Conservation (phyloP, 805 yeast genomes). For the Blastobotrys mokoenaii region DNA sequence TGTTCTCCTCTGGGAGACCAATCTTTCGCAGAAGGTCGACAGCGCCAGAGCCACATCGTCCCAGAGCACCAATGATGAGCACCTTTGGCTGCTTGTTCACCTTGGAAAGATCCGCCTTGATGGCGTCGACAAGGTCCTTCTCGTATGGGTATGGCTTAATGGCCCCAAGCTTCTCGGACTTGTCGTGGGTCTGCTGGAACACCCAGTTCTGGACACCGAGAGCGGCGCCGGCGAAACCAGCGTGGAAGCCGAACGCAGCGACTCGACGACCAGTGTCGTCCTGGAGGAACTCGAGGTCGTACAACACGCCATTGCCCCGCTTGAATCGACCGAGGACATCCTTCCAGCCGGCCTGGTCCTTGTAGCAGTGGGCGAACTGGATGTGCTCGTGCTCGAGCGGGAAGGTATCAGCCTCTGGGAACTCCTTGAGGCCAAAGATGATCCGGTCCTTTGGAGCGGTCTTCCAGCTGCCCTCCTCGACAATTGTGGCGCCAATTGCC, state of each 20-base stretch:
- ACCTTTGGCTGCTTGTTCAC: slow-evolving; percentile 58
- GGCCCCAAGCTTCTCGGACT: slow-evolving; percentile 58
- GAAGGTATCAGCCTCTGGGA: slow-evolving; percentile 82
- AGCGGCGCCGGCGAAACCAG: slow-evolving; percentile 99
- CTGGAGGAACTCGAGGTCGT: slow-evolving; percentile 90
- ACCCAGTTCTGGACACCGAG: slow-evolving; percentile 93
- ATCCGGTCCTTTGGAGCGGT: slow-evolving; percentile 84
- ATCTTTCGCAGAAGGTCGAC: slow-evolving; percentile 69
- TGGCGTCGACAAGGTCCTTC: slow-evolving; percentile 48
- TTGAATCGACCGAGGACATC: slow-evolving; percentile 85
- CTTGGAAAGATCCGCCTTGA: slow-evolving; percentile 40
- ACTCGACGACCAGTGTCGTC: slow-evolving; percentile 96
- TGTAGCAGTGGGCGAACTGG: slow-evolving; percentile 98
- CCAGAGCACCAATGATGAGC: slow-evolving; percentile 91
- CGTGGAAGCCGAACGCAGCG: slow-evolving; percentile 98
- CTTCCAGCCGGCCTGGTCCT: slow-evolving; percentile 96
- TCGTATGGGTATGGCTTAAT: slow-evolving; percentile 81
- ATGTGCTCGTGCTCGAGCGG: slow-evolving; percentile 94
- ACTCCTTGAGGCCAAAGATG: slow-evolving; percentile 88
- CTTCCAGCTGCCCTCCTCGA: slow-evolving; percentile 91
- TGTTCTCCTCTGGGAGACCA: slow-evolving; percentile 81
- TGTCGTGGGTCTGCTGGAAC: slow-evolving; percentile 71
- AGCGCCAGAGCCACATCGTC: slow-evolving; percentile 99
- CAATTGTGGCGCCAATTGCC: slow-evolving; percentile 73
- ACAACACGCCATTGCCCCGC: slow-evolving; percentile 80